Evolutionary conservation across 2,329 filamentous ascomycete species (phyloP), one percentile per base, ranked within the genome.

Genomic region (Scedosporium apiospermum): DNA sequence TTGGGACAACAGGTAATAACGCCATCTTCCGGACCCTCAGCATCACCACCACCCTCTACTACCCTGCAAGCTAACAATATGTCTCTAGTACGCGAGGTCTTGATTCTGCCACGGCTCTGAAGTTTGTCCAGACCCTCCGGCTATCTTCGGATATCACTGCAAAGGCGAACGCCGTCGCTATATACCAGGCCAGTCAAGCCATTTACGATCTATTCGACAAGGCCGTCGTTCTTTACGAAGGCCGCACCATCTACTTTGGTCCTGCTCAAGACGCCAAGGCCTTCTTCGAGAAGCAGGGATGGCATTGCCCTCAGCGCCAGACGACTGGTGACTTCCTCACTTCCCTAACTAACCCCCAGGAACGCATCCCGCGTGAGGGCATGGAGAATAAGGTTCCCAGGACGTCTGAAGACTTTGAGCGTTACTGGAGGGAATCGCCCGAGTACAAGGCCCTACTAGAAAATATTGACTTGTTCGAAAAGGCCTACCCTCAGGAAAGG

Each of bases 171-270:
- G 77, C 83, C 1, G 85, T 92, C 3, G 86, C 89, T 9, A 82
- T 91, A 7, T 91, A 91, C 65, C 88, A 92, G 69, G 88, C 89
- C 6, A 84, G 83, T 18, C 85, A 89, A 68, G 76, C 82, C 46
- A 87, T 88, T 41, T 90, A 89, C 69, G 86, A 90, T 64, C 74
- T 85, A 16, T 93, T 93, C 67, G 88, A 93, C 74, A 92, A 92
- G 70, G 84, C 83, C 0, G 80, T 86, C 0, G 87, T 93, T 0
- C 76, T 93, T 0, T 91, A 93, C 68, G 87, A 92, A 69, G 90
- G 90, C 0, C 81, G 87, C 0, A 83, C 93, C 69, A 93, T 93
- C 65, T 93, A 85, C 75, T 93, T 88, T 65, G 90, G 90, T 0
- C 82, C 83, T 0, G 82, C 85, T 0, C 70, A 68, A 5, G 71